Evolutionary conservation across 345 rosid genomes (phyloP), one percentile per base, ranked within the genome.

Genomic region (Trapa bicornis): DNA sequence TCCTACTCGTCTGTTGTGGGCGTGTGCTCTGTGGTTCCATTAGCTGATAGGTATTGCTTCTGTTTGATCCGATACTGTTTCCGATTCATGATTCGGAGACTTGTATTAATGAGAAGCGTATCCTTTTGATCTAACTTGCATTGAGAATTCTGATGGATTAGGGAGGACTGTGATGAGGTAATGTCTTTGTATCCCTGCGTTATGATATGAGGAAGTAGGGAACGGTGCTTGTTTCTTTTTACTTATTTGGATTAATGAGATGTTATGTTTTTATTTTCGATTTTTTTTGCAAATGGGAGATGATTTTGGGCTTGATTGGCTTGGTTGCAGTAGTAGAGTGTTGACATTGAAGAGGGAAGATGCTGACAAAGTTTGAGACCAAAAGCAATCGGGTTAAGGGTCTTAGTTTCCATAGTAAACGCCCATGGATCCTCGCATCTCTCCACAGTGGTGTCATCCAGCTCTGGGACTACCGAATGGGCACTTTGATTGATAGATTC

Each of bases 391-490:
- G 96, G 79, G 99, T 94, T 77, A 94, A 91, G 80, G 99, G 97
- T 15, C 86, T 94, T 70, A 94, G 90, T 77, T 94, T 94, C 74
- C 99, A 94, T 76, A 83, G 87, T 64, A 89, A 94, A 80, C 70
- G 99, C 71, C 99, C 97, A 63, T 94, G 99, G 99, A 91, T 94
- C 79, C 88, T 94, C 48, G 96, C 99, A 6, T 91, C 96, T 81
- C 96, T 94, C 56, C 99, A 91, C 81, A 94, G 96, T 64, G 99
- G 99, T 41, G 97, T 91, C 79, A 91, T 94, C 84, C 97, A 94
- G 88, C 87, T 91, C 61, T 94, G 97, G 99, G 99, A 94, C 76
- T 94, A 94, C 67, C 91, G 99, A 6, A 91, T 91, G 96, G 97
- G 96, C 54, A 94, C 99, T 57, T 75, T 94, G 71, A 89, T 94